Evolutionary conservation across 805 yeast genomes (phyloP).

Genomic region (Grigorovia yakushimaensis): DNA sequence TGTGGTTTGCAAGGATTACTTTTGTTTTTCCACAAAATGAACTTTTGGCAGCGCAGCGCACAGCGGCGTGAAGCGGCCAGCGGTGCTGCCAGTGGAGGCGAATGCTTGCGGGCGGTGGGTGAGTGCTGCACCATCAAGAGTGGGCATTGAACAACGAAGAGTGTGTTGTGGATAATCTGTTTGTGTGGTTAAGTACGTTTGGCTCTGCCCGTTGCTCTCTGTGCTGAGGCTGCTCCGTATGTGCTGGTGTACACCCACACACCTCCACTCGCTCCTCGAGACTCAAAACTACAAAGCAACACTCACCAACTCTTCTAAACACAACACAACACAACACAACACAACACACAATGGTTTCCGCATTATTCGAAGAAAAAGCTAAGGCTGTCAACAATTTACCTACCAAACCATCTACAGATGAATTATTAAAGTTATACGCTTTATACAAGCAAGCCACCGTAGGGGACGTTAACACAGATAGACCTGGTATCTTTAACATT

Average conservation of each 20-base stretch:
- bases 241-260: background rate
- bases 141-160: no score
- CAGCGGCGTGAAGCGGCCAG: background rate
- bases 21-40: background rate
- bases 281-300: background rate
- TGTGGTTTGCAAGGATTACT: background rate
- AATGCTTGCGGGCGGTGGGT: no score
- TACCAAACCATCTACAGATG: slow-evolving; percentile 76
- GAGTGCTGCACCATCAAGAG: no score
- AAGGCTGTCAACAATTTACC: slow-evolving; percentile 67
- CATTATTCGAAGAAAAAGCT: slow-evolving; percentile 43
- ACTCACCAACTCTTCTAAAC: background rate
- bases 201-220: no score
- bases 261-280: background rate
- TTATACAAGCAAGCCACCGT: slow-evolving; percentile 94
- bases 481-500: slow-evolving; percentile 88
- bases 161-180: no score
- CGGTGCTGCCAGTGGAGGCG: no score
- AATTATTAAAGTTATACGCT: slow-evolving; percentile 78
- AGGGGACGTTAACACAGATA: slow-evolving; percentile 72
- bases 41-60: background rate
- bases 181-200: no score
- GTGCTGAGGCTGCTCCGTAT: background rate
- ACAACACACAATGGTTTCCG: slow-evolving; percentile 23
- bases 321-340: background rate